These are phyloP conservation scores for Trametes cingulata DNA, from an alignment of 768 basidiomycete species.

Conservation along the genomic window DNA sequence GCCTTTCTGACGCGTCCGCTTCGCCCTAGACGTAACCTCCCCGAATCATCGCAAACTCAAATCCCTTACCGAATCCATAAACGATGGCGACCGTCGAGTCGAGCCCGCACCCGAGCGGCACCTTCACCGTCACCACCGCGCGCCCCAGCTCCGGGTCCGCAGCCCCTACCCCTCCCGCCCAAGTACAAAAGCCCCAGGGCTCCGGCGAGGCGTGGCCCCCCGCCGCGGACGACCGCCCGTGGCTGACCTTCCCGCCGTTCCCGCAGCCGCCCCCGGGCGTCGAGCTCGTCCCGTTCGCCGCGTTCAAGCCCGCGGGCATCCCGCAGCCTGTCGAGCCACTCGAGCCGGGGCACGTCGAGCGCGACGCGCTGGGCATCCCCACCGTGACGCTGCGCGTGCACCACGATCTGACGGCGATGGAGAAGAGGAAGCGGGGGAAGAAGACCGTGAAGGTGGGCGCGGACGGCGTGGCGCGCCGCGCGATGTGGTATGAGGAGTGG, in stretches of 20 bases:
- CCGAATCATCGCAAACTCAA: not conserved
- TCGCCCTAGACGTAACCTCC: not conserved
- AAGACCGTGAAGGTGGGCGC: slow-evolving; percentile 36
- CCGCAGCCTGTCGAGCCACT: slow-evolving; percentile 44
- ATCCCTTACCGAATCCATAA: not conserved
- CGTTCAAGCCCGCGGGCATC: slow-evolving; percentile 61
- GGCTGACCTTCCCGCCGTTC: slow-evolving; percentile 47
- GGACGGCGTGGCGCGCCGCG: slow-evolving; percentile 28
- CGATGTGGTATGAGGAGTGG: slow-evolving; percentile 75
- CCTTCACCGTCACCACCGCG: slow-evolving; percentile 11
- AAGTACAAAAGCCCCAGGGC: not conserved
- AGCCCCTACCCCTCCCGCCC: not conserved
- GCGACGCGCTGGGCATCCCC: slow-evolving; percentile 66
- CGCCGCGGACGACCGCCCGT: slow-evolving; percentile 12
- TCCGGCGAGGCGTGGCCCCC: not conserved
- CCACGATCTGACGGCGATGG: slow-evolving; percentile 64
- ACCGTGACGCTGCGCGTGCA: slow-evolving; percentile 56
- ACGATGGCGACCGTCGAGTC: not conserved
- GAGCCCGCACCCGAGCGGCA: not conserved
- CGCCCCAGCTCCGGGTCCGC: not conserved
- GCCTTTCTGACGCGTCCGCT: slow-evolving; percentile 4
- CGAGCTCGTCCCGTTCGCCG: slow-evolving; percentile 53
- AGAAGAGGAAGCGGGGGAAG: slow-evolving; percentile 48
- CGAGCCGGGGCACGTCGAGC: slow-evolving; percentile 43
- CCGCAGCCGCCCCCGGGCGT: slow-evolving; percentile 46